Conservation (phyloP, 371 early-diverging fungal species). For the Dipsacomyces acuminosporus region DNA sequence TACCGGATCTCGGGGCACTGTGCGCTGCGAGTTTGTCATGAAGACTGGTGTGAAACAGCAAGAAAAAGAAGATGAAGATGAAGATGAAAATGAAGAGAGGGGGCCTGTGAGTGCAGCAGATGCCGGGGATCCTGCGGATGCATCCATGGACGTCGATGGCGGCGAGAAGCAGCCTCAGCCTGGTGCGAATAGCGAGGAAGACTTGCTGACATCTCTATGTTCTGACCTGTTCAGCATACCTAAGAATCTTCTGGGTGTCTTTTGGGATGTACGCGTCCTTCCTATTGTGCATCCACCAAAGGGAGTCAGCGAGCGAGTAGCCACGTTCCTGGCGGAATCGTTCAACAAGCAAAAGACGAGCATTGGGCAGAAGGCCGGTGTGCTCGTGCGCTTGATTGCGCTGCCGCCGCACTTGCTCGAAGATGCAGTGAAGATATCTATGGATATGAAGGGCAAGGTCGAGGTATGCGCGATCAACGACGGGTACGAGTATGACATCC, state of each 20-base stretch:
- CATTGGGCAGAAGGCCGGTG: slow-evolving; percentile 30
- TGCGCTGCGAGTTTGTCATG: slow-evolving; percentile 41
- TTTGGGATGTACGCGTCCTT: slow-evolving; percentile 39
- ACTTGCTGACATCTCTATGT: slow-evolving; percentile 8
- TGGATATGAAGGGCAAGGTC: slow-evolving; percentile 18
- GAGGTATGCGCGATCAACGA: slow-evolving; percentile 11
- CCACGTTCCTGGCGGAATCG: slow-evolving; percentile 9
- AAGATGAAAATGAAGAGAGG: too few species aligned
- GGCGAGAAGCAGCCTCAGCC: too few species aligned
- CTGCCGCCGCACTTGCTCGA: slow-evolving; percentile 40
- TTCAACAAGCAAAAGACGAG: slow-evolving; percentile 24
- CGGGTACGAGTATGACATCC: slow-evolving; percentile 28
- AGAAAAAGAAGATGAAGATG: not conserved
- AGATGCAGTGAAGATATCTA: slow-evolving; percentile 30
- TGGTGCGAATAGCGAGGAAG: not conserved
- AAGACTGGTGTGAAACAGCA: slow-evolving; percentile 1
- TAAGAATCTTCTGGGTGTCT: slow-evolving; percentile 23
- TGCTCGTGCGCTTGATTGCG: slow-evolving; percentile 34
- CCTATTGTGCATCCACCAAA: slow-evolving; percentile 40
- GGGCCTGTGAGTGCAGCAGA: too few species aligned
- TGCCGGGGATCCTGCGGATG: too few species aligned
- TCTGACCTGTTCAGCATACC: slow-evolving; percentile 25
- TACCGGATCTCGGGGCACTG: slow-evolving; percentile 32
- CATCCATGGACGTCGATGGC: too few species aligned
- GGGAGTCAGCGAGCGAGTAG: slow-evolving; percentile 38